Base-by-base conservation (phyloP, 1,284 basidiomycete species). In the Ustilago bromivora region DNA sequence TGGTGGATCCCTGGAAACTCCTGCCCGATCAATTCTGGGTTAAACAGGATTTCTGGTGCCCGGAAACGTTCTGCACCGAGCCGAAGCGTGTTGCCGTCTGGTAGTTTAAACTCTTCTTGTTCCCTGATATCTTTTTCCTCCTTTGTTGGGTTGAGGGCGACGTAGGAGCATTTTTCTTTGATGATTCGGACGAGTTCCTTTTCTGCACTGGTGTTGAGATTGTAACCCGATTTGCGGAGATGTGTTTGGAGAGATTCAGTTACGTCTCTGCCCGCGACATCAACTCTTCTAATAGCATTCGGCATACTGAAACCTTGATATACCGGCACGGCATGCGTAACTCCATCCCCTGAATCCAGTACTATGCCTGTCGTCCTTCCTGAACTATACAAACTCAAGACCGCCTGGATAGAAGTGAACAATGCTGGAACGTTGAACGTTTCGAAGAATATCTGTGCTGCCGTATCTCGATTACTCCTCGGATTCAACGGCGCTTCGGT, bases 281-380 rank as follows among this genome's bases (percentile, higher is more conserved):
- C 97, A 67, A 99, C 89, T 72, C 97, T 89, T 61, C 95, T 92
- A 78, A 99, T 96, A 41, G 97, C 96, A 85, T 99, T 95, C 41
- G 96, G 96, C 94, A 99, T 98, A 10, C 94, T 96, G 88, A 99
- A 99, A 0, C 97, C 97, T 86, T 99, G 97, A 84, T 97, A 99
- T 11, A 99, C 97, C 3, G 97, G 97, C 3, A 99, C 97, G 3
- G 97, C 95, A 81, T 99, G 97, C 23, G 97, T 98, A 2, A 99
- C 97, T 28, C 97, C 97, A 85, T 99, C 97, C 12, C 97, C 97
- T 4, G 97, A 98, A 86, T 99, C 97, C 15, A 99, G 90, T 4
- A 99, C 97, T 66, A 99, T 98, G 43, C 97, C 97, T 35, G 97
- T 99, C 70, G 97, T 99, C 75, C 97, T 91, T n/a, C 97, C 97